phyloP scores from a whole-genome alignment of 805 yeast genomes.

The Kluyveromyces starmeri region DNA sequence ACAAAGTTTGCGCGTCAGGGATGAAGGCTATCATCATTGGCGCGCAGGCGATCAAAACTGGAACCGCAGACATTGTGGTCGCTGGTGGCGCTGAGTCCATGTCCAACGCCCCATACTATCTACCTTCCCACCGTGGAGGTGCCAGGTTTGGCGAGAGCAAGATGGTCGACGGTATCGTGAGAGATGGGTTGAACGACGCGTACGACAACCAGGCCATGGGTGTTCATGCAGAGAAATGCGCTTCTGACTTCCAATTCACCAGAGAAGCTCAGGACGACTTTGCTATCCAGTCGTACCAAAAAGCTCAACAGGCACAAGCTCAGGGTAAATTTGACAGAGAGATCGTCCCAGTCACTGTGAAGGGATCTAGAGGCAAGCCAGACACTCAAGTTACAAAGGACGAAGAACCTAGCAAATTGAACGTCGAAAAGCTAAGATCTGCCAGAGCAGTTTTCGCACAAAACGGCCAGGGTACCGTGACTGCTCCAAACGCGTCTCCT shows the following conservation, averaged over 20 bases:
- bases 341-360: slow-evolving; percentile 79
- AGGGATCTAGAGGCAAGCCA: slow-evolving; percentile 88
- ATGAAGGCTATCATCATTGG: slow-evolving; percentile 85
- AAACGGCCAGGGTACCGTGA: slow-evolving; percentile 88
- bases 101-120: slow-evolving; percentile 91
- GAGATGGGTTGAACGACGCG: slow-evolving; percentile 91
- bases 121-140: slow-evolving; percentile 79
- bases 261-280: slow-evolving; percentile 86
- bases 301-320: slow-evolving; percentile 73
- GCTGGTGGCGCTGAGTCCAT: slow-evolving; percentile 98
- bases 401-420: slow-evolving; percentile 74
- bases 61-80: slow-evolving; percentile 84
- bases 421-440: slow-evolving; percentile 63
- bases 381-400: slow-evolving; percentile 63
- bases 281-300: slow-evolving; percentile 77
- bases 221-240: slow-evolving; percentile 94
- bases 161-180: slow-evolving; percentile 80
- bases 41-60: slow-evolving; percentile 82
- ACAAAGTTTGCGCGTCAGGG: slow-evolving; percentile 97
- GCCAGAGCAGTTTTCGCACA: slow-evolving; percentile 89
- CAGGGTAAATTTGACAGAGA: slow-evolving; percentile 77
- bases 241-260: slow-evolving; percentile 63
- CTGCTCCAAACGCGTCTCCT: slow-evolving; percentile 95
- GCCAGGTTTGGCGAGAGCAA: slow-evolving; percentile 79
- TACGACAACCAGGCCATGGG: slow-evolving; percentile 91